Evolutionary conservation across 1,284 basidiomycete genomes (phyloP), one percentile per base, ranked within the genome.

Genomic region (Pholiota adiposa): DNA sequence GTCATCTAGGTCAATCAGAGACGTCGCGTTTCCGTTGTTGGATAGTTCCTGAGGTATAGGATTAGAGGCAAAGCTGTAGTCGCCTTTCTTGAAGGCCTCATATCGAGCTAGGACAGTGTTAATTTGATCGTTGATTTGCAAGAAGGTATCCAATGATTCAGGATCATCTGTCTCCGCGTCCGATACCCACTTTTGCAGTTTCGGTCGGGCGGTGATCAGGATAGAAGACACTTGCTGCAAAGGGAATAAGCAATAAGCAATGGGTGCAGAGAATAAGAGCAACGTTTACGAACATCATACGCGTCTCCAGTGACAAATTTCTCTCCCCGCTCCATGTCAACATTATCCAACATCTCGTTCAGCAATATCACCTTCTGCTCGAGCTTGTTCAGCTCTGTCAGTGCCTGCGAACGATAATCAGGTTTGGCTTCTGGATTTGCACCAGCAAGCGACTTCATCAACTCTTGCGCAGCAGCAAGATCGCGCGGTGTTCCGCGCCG

Each of bases 171-270:
- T 81, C 73, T 89, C 92, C 1, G 93, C 96, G 67, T 98, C 94
- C n/a, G 91, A 92, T 63, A 99, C 94, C 97, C 97, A 98, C 69
- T 96, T 97, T 73, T 99, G 97, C 52, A 99, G 87, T 75, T 94
- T 96, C 0, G 97, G 97, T 58, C 97, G 85, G 2, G 97, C 96
- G 51, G 85, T 86, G 27, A 82, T 82, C 43, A 98, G 85, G 51
- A 97, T 90, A 0, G 84, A 78, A 0, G 96, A 92, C 8, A 99
- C 95, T 90, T 99, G 97, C 90, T 93, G 70, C 40, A 14, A 8
- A 16, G 18, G 4, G 16, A 29, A 36, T 9, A 36, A 31, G 29
- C 31, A 29, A 31, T 31, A 16, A 23, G 29, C 12, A 14, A n/a
- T n/a, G n/a, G 4, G 38, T 5, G n/a, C 1, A 29, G 40, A 40